Base-by-base conservation (phyloP, 192 early-diverging fungal species). In the Coemansia sp. region DNA sequence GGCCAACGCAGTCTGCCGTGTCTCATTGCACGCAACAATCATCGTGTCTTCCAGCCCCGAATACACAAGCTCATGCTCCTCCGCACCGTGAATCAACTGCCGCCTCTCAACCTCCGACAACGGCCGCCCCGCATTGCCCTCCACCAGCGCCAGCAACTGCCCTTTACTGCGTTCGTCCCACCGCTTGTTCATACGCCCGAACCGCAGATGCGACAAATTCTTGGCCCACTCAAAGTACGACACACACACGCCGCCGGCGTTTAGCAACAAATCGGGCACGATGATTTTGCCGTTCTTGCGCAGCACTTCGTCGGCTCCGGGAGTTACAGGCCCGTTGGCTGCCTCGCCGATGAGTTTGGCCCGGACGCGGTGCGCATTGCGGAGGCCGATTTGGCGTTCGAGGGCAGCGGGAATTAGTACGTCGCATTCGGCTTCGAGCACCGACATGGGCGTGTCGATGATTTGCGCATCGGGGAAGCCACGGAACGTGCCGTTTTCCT, bases 21-120 rank as follows among this genome's bases (percentile, higher is more conserved):
- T 92, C 79, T 90, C 90, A 27, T 81, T 75, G 65, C 88, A 91
- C 10, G 91, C 91, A 60, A 80, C 82, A 51, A 90, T 88, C 90
- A 93, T 92, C n/a, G 91, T 92, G 65, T 93, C 91, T 53, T 93
- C 91, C 15, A 93, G 73, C 38, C 91, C 91, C 47, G 90, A 92
- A 83, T 91, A 93, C 14, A 93, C 87, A 6, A 93, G 83, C 76
- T 93, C 91, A 22, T 86, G 85, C 75, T 93, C 91, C 69, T 93
- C 89, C 11, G 91, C 91, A 52, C 91, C 91, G 60, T 90, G 88
- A 54, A 92, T 86, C 43, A 92, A 80, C 62, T 87, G 82, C 54
- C 87, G 84, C n/a, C 89, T 85, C 66, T 93, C 91, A 37, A 85
- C 73, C 23, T 88, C 86, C 2, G 89, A 84, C 57, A 93, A 73